Percentiles rank a stretch among this genome's conserved stretches.
These are phyloP conservation scores for Pseudisothecium myosuroides DNA, from an alignment of 225 moss, liverwort and hornwort genomes.

Conservation along the genomic window DNA sequence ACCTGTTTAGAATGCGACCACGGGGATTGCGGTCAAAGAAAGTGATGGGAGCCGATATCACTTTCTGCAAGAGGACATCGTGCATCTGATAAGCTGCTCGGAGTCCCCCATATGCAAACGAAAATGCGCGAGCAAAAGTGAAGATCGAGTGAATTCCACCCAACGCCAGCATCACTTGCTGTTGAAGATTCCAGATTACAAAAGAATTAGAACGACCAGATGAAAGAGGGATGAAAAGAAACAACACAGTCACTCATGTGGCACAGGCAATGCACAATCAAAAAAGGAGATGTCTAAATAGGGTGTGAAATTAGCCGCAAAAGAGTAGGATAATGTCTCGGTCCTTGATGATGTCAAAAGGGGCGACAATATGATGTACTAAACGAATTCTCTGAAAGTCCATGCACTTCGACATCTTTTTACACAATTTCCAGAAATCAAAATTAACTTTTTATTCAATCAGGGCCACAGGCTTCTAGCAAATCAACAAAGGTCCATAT, in stretches of 20 bases:
- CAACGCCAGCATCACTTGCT: slow-evolving; percentile 67
- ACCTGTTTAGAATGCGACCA: slow-evolving; percentile 95
- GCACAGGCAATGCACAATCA: not conserved
- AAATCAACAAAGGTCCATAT: not conserved
- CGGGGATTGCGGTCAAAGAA: slow-evolving; percentile 98
- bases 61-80: slow-evolving; percentile 56
- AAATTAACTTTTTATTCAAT: not conserved
- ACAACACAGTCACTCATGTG: not conserved
- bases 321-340: not conserved
- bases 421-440: not conserved
- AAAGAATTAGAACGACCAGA: not conserved
- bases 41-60: slow-evolving; percentile 67
- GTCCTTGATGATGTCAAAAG: not conserved
- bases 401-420: not conserved
- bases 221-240: not conserved
- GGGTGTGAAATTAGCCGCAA: not conserved
- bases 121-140: slow-evolving; percentile 73
- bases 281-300: not conserved
- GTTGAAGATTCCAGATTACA: slow-evolving; percentile 10
- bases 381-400: not conserved
- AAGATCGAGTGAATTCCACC: slow-evolving; percentile 65
- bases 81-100: slow-evolving; percentile 74
- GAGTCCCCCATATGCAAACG: slow-evolving; percentile 87
- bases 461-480: not conserved
- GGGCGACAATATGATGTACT: not conserved